Conservation (phyloP, 2,329 filamentous ascomycete species). For the Penicillium crustosum region DNA sequence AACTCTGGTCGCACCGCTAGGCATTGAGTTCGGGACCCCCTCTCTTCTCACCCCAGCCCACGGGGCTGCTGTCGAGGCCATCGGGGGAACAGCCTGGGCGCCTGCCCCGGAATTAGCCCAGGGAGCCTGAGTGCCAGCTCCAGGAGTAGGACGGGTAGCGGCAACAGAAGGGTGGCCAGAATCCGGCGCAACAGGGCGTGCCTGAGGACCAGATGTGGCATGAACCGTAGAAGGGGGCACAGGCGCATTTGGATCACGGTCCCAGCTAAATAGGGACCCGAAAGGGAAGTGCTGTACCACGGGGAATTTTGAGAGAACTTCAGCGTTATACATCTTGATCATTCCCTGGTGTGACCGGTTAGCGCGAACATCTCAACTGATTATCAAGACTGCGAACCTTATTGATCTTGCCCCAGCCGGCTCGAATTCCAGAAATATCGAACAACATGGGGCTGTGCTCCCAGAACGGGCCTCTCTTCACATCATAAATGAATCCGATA, state of each 20-base stretch:
- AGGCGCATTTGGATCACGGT: slow-evolving; percentile 62
- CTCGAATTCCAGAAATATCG: slow-evolving; percentile 86
- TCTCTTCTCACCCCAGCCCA: slow-evolving; percentile 28
- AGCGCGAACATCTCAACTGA: background rate
- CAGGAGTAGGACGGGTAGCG: slow-evolving; percentile 17
- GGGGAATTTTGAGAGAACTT: slow-evolving; percentile 94
- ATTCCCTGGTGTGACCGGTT: slow-evolving; percentile 63
- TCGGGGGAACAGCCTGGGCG: slow-evolving; percentile 17
- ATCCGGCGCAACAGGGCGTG: slow-evolving; percentile 24
- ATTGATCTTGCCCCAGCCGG: slow-evolving; percentile 99
- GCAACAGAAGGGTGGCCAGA: slow-evolving; percentile 12
- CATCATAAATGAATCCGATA: slow-evolving; percentile 94
- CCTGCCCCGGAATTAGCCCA: slow-evolving; percentile 32
- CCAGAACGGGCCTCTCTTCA: slow-evolving; percentile 96
- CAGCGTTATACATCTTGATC: slow-evolving; percentile 99
- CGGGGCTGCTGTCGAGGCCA: slow-evolving; percentile 32
- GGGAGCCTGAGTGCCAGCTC: slow-evolving; percentile 35
- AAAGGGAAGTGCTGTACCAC: slow-evolving; percentile 97
- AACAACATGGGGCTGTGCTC: slow-evolving; percentile 92
- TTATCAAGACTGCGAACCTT: slow-evolving; percentile 53
- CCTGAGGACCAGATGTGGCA: slow-evolving; percentile 39
- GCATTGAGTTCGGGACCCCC: slow-evolving; percentile 3
- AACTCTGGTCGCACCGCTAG: slow-evolving; percentile 3
- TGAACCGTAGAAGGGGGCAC: slow-evolving; percentile 55
- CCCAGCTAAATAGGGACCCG: slow-evolving; percentile 77